A percentile compares a stretch with the other conserved stretches of the same genome.
These are phyloP conservation scores for Scheffersomyces lignosus DNA, from an alignment of 805 yeast genomes.

Conservation along the genomic window DNA sequence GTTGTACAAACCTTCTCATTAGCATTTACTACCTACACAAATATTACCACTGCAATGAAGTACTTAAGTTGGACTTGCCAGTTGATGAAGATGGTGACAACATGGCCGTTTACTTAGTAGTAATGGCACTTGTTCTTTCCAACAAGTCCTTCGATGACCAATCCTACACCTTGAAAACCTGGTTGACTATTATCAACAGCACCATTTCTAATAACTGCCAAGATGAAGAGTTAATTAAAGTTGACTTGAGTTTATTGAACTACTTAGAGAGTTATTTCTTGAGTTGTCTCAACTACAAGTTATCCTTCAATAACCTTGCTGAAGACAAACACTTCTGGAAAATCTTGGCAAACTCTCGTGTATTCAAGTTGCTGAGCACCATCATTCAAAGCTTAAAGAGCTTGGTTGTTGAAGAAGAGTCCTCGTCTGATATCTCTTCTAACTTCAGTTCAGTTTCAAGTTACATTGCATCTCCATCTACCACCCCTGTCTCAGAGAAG, in stretches of 20 bases:
- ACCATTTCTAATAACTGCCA: conserved; percentile 6
- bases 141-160: conserved; percentile 51
- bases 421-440: not conserved
- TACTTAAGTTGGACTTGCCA: conserved; percentile 2
- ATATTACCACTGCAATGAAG: conserved; percentile 13
- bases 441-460: not conserved
- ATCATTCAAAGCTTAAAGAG: conserved; percentile 9
- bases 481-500: not conserved
- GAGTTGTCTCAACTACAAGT: conserved; percentile 23
- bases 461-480: not conserved
- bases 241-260: conserved; percentile 25
- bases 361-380: conserved; percentile 8
- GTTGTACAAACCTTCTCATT: conserved; percentile 21
- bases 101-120: conserved; percentile 21
- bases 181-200: conserved; percentile 28
- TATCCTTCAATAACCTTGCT: conserved; percentile 22
- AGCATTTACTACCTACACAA: conserved; percentile 25
- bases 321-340: conserved; percentile 25
- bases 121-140: conserved; percentile 27
- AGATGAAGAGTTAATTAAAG: conserved; percentile 3
- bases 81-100: conserved; percentile 11
- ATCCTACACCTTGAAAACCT: conserved; percentile 50
- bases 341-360: conserved; percentile 6
- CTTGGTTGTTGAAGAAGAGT: conserved; percentile 6
- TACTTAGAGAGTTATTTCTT: conserved; percentile 29